Evolutionary conservation across 179 eudicot species (phyloP), one percentile per base, ranked within the genome.

Genomic region (Silene vulgaris): DNA sequence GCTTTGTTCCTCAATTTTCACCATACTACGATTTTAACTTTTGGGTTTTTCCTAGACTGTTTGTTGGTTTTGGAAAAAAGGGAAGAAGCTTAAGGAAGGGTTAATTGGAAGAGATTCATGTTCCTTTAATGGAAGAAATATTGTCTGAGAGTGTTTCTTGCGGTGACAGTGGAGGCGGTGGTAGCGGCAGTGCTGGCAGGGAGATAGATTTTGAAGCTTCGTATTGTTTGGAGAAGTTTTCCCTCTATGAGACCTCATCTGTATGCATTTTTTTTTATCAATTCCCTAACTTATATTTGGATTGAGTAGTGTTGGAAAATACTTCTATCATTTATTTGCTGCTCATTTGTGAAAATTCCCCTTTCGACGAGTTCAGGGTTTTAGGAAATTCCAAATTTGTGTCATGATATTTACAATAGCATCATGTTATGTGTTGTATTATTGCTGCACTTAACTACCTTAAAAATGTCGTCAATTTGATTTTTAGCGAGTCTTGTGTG

Each of bases 161-260:
- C 19, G 40, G 62, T 12, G 13, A 35, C 43, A 16, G 45, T 5
- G 19, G 32, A 9, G 71, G 71, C 9, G 23, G 52, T 35, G 71
- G 50, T 20, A 11, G 50, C 71, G 50, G 21, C 2, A 19, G 21
- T 16, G 48, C 1, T 20, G 57, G 35, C 59, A 13, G n/a, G 1
- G 62, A 71, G 37, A 50, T 60, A 23, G 37, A 21, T 52, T 71
- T 11, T 9, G 20, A 50, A 8, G 21, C 37, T 50, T 60, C 74
- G 16, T 71, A 71, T 16, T 50, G 26, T 28, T 71, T 71, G 74
- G 74, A 71, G 37, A 71, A 71, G 62, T 71, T 71, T 50, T 50
- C 74, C 62, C 74, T 71, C 62, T 52, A 37, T 50, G 74, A 71
- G 32, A 71, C 74, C 74, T 23, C 57, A 5, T 29, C 37, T 71